These are phyloP conservation scores for Malus hybrid DNA, from an alignment of 331 rosid genomes.

Conservation along the genomic window DNA sequence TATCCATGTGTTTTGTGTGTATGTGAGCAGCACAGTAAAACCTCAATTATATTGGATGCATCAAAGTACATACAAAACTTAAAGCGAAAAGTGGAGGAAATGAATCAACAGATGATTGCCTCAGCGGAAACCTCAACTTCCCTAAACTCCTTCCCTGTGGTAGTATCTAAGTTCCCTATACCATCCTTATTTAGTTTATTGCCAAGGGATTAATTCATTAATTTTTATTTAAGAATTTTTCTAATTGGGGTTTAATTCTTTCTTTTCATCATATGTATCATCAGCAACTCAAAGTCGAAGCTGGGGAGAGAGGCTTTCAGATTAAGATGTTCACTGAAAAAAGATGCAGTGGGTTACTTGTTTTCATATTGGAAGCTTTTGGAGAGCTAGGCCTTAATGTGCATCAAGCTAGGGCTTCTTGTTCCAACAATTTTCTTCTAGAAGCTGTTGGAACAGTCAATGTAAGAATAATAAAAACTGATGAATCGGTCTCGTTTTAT, in stretches of 20 bases:
- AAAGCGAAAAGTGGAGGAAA: constrained; percentile 29
- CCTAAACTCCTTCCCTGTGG: constrained; percentile 39
- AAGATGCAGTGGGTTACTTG: constrained; percentile 43
- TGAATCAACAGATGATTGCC: constrained; percentile 19
- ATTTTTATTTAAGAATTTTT: too few relatives aligned
- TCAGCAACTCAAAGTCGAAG: constrained; percentile 36
- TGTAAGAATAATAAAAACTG: neutral
- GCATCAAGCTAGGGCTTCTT: constrained; percentile 59
- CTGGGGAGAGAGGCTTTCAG: constrained; percentile 26
- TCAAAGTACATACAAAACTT: constrained; percentile 26
- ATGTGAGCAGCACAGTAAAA: constrained; percentile 24
- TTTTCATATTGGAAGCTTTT: constrained; percentile 51
- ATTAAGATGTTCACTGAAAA: constrained; percentile 36
- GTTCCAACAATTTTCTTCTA: constrained; percentile 31
- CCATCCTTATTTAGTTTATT: neutral
- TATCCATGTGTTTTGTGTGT: neutral
- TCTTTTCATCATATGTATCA: too few relatives aligned
- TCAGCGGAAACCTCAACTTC: neutral
- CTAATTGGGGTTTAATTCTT: neutral
- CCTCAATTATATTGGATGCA: constrained; percentile 32
- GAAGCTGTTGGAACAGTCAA: constrained; percentile 32
- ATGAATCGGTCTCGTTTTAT: too few relatives aligned
- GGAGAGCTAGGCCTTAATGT: constrained; percentile 57
- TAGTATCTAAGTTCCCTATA: neutral
- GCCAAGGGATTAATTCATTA: neutral